Percentiles rank a stretch among this genome's conserved stretches.
These are phyloP conservation scores for Starmerella bombicola DNA, from an alignment of 805 yeast genomes.

Conservation along the genomic window DNA sequence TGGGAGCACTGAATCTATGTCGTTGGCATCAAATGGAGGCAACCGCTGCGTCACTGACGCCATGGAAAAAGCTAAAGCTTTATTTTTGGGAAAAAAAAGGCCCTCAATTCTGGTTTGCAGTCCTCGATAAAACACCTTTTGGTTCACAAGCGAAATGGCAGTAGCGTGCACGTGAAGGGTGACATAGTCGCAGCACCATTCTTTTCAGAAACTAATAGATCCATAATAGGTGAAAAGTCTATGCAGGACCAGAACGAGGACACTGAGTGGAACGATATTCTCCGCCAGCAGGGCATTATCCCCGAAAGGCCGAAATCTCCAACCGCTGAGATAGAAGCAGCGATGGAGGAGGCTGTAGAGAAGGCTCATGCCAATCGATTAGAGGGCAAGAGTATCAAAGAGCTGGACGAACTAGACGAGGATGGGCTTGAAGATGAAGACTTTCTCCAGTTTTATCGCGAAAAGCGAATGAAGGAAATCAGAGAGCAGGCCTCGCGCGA, in stretches of 20 bases:
- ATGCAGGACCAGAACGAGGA: conserved; percentile 75
- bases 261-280: conserved; percentile 97
- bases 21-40: conserved; percentile 1
- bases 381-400: conserved; percentile 64
- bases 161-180: too few relatives aligned
- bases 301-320: conserved; percentile 89
- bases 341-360: conserved; percentile 67
- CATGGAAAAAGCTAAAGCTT: too few relatives aligned
- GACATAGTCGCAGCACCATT: too few relatives aligned
- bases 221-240: not conserved
- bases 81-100: too few relatives aligned
- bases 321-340: conserved; percentile 73
- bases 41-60: too few relatives aligned
- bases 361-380: conserved; percentile 73
- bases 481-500: conserved; percentile 42
- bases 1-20: not conserved
- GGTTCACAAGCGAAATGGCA: too few relatives aligned
- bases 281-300: conserved; percentile 78
- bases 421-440: conserved; percentile 78
- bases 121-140: too few relatives aligned
- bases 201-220: not conserved
- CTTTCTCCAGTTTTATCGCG: conserved; percentile 63
- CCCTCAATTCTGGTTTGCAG: too few relatives aligned
- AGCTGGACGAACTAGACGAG: conserved; percentile 76
- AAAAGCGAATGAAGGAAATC: conserved; percentile 65